Conservation (phyloP, 2,329 filamentous ascomycete species). For the Botryosphaeria dothidea region DNA sequence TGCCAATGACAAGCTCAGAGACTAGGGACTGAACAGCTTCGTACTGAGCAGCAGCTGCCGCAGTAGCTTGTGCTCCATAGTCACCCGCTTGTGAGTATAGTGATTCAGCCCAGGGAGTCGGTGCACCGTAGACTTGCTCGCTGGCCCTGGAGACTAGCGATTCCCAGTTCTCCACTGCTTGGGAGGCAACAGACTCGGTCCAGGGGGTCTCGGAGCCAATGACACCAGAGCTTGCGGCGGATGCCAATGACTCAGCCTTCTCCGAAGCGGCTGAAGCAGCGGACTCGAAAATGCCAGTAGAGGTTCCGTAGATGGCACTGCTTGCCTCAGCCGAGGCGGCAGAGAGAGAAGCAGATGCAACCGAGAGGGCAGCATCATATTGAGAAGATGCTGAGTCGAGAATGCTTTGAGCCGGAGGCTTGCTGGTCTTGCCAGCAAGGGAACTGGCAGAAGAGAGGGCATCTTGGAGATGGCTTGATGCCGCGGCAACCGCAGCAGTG, state of each 20-base stretch:
- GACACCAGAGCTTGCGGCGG: slow-evolving; percentile 21
- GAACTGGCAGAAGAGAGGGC: slow-evolving; percentile 42
- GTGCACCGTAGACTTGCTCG: slow-evolving; percentile 68
- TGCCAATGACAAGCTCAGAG: slow-evolving; percentile 73
- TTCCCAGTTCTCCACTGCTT: slow-evolving; percentile 65
- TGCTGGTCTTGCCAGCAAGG: slow-evolving; percentile 34
- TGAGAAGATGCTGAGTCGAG: slow-evolving; percentile 46
- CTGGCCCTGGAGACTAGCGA: slow-evolving; percentile 65
- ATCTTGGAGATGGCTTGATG: slow-evolving; percentile 31
- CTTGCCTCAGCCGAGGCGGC: slow-evolving; percentile 44
- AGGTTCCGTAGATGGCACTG: slow-evolving; percentile 47
- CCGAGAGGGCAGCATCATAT: slow-evolving; percentile 46
- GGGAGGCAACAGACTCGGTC: slow-evolving; percentile 35
- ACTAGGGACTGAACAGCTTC: slow-evolving; percentile 70
- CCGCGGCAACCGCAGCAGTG: slow-evolving; percentile 33
- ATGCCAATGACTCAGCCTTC: slow-evolving; percentile 46
- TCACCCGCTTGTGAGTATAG: slow-evolving; percentile 54
- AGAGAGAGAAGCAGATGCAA: slow-evolving; percentile 45
- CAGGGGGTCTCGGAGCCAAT: slow-evolving; percentile 24
- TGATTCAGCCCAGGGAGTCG: slow-evolving; percentile 52
- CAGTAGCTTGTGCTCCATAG: slow-evolving; percentile 64
- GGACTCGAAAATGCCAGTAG: slow-evolving; percentile 36
- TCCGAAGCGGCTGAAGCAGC: slow-evolving; percentile 49
- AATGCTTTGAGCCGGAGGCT: slow-evolving; percentile 40
- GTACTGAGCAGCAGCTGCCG: slow-evolving; percentile 64